Evolutionary conservation across 345 rosid genomes (phyloP).

Genomic region (Draba incana): DNA sequence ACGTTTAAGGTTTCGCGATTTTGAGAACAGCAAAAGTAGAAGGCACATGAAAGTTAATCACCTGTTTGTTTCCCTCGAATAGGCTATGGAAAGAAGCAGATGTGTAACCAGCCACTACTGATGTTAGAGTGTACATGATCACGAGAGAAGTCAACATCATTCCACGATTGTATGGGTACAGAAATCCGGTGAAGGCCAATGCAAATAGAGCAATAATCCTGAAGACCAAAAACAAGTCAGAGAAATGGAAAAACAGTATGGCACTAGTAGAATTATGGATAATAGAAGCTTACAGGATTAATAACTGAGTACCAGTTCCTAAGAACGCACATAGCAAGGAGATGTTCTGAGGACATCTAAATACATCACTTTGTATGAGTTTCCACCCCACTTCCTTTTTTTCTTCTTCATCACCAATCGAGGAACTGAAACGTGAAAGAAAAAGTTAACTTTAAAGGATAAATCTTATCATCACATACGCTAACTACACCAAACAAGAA

Average conservation of each 20-base stretch:
- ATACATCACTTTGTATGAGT: conserved; percentile 72
- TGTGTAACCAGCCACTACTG: conserved; percentile 69
- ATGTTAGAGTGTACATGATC: conserved; percentile 59
- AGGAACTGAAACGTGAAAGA: conserved; percentile 46
- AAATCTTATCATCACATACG: conserved; percentile 3
- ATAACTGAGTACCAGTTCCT: conserved; percentile 78
- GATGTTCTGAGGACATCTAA: conserved; percentile 63
- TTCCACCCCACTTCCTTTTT: conserved; percentile 83
- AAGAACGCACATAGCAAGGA: conserved; percentile 72
- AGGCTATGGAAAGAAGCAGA: conserved; percentile 70
- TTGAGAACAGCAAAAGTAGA: background rate
- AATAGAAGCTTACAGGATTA: conserved; percentile 63
- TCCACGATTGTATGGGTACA: conserved; percentile 80
- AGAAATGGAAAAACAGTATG: background rate
- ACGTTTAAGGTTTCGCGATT: background rate
- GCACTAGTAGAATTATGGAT: too few relatives aligned
- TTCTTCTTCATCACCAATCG: conserved; percentile 74
- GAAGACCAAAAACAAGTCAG: conserved; percentile 36
- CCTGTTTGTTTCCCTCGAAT: conserved; percentile 75
- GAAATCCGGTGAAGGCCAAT: conserved; percentile 60
- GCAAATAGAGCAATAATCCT: conserved; percentile 63
- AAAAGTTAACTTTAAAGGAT: conserved; percentile 16
- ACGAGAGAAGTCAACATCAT: conserved; percentile 60
- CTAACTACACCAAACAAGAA: conserved; percentile 15
- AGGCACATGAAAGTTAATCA: conserved; percentile 38